phyloP scores from a whole-genome alignment of 257 asterid genomes.

The Asclepias syriaca region DNA sequence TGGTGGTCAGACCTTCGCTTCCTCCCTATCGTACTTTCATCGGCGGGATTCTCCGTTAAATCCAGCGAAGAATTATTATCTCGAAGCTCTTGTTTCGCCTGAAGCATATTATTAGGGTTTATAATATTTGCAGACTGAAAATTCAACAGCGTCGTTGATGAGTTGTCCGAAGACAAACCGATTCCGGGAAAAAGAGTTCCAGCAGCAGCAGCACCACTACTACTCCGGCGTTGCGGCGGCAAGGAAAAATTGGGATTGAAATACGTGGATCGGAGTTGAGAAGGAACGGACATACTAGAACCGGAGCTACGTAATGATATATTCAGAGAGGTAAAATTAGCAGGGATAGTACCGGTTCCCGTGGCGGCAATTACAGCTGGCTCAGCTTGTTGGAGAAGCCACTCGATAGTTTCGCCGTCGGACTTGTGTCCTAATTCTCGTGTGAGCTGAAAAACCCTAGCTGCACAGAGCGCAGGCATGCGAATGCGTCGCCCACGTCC shows the following conservation, averaged over 20 bases:
- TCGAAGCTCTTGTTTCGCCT: constrained; percentile 55
- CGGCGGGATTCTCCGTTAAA: constrained; percentile 35
- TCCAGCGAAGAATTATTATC: constrained; percentile 38
- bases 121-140: constrained; percentile 45
- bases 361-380: constrained; percentile 93
- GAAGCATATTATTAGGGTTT: constrained; percentile 48
- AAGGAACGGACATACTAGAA: constrained; percentile 88
- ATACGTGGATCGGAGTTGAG: constrained; percentile 72
- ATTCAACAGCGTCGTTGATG: constrained; percentile 54
- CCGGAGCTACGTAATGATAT: constrained; percentile 88
- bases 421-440: constrained; percentile 94
- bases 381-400: constrained; percentile 97
- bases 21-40: constrained; percentile 38
- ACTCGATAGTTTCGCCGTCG: constrained; percentile 86
- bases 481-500: constrained; percentile 94
- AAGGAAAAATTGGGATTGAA: constrained; percentile 56
- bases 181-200: constrained; percentile 39
- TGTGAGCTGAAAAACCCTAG: constrained; percentile 95
- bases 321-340: constrained; percentile 82
- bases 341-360: constrained; percentile 96
- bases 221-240: constrained; percentile 51
- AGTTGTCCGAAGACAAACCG: constrained; percentile 53
- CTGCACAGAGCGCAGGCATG: constrained; percentile 94
- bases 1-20: constrained; percentile 66
- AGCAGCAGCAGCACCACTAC: no score